Base-by-base conservation (phyloP, 192 early-diverging fungal genomes). In the Umbelopsis sp. region DNA sequence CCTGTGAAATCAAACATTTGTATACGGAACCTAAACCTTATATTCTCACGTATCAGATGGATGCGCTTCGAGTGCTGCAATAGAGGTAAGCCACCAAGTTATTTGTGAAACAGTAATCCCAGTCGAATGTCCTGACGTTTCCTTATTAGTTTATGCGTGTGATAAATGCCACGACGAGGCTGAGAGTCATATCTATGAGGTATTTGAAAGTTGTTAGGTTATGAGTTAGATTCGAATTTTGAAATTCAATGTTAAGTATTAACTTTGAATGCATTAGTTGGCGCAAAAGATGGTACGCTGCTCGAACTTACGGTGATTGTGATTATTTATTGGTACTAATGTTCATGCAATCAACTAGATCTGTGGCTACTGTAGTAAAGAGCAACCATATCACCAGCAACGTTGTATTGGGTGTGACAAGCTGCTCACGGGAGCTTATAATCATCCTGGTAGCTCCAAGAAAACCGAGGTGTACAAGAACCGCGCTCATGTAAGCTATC, bases 101-200 rank as follows among this genome's bases (percentile, higher is more conserved):
- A 4, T 25, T 1, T 0, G 1, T 55, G 4, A 27, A 27, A 13
- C 23, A 12, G 6, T 22, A 11, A 55, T 27, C 27, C 15, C 6
- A 4, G 12, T 13, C 33, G 30, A 18, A 35, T 30, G 27, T 2
- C 27, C 25, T 25, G 11, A 16, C 13, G 13, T 55, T 12, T 61
- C 15, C 33, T 16, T 35, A 18, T n/a, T 61, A 61, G 55, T n/a
- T 27, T 61, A 61, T 61, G 15, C 55, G 0, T 61, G 55, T 61
- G 55, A 61, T 13, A 61, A 61, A 25, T 61, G 55, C 30, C 55
- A 61, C 30, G 55, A 61, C 7, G 55, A 61, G 33, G 55, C 55
- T 35, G 55, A 61, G 16, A 7, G 6, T 6, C 55, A 61, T 35
- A 61, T 61, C 2, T 61, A 61, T 35, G 55, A 61, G 55, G 55